These are phyloP conservation scores for Cucurbita moschata DNA, from an alignment of 306 rosid species.

Conservation along the genomic window DNA sequence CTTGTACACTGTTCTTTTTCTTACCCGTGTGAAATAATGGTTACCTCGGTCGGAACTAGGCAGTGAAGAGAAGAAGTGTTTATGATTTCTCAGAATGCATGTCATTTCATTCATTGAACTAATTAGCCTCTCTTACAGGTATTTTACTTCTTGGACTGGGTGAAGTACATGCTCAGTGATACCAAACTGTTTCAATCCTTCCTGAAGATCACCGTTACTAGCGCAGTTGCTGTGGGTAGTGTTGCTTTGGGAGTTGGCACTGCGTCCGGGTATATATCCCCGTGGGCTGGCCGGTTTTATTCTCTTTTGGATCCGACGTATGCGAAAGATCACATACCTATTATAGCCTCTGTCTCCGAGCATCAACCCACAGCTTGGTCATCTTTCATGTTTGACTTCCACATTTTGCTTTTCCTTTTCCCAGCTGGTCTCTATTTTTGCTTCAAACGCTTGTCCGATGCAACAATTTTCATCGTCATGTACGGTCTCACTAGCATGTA, in stretches of 20 bases:
- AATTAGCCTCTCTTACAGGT: conserved; percentile 32
- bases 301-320: conserved; percentile 97
- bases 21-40: not conserved
- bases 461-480: conserved; percentile 89
- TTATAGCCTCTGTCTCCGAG: conserved; percentile 97
- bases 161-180: conserved; percentile 67
- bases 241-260: conserved; percentile 86
- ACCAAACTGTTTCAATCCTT: conserved; percentile 71
- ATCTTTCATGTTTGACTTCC: conserved; percentile 98
- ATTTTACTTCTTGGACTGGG: conserved; percentile 89
- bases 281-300: conserved; percentile 99
- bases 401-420: conserved; percentile 80
- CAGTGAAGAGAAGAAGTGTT: not conserved
- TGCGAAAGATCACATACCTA: conserved; percentile 96
- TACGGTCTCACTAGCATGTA: conserved; percentile 99
- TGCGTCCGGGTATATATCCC: conserved; percentile 92
- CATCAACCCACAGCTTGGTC: conserved; percentile 99
- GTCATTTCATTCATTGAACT: not conserved
- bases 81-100: not conserved
- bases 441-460: conserved; percentile 96
- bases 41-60: not conserved
- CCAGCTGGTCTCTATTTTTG: conserved; percentile 98
- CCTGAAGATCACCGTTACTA: conserved; percentile 81
- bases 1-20: not conserved
- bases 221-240: conserved; percentile 62